Base-by-base conservation (phyloP, 1,284 basidiomycete species). In the Ceratobasidium sp. region DNA sequence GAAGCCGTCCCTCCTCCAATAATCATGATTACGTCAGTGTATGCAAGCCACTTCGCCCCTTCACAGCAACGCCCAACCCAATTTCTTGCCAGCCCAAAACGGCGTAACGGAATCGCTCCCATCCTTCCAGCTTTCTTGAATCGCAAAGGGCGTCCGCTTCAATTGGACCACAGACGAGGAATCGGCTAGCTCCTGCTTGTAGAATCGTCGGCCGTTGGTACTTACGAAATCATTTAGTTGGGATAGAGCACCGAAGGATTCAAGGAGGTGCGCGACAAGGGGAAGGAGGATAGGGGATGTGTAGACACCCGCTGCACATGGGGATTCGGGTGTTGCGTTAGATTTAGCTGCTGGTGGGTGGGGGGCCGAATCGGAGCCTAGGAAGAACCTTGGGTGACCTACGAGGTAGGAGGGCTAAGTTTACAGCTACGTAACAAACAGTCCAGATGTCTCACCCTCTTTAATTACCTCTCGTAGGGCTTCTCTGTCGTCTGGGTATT, bases 321-420 rank as follows among this genome's bases (percentile, higher is more conserved):
- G 86, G 48, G 90, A 87, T n/a, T 84, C 82, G 2, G 94, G 91
- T 1, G 90, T 87, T 74, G 91, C 89, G 7, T 89, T 91, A 17
- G 94, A 89, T 84, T 99, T 99, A 75, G 87, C 87, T n/a, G 87
- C 83, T 11, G 91, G 86, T 1, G 94, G 92, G 82, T 99, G 98
- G 31, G 98, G 98, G 0, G 98, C 98, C 41, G 94, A 97, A 84
- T 99, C 98, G 22, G 96, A 98, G 19, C 98, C 98, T 59, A 99
- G 87, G 89, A 99, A 99, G 85, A 99, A 99, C 75, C 95, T 92
- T 1, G 95, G 93, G 82, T 98, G 95, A 1, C 97, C 95, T 92
- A 69, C 31, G 59, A 65, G 33, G 24, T 48, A 50, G 29, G 11
- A 41, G 36, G 36, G n/a, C 24, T 19, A 29, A 71, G 45, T 31